Evolutionary conservation across 805 yeast genomes (phyloP).

Genomic region (Wickerhamomyces silvicola): DNA sequence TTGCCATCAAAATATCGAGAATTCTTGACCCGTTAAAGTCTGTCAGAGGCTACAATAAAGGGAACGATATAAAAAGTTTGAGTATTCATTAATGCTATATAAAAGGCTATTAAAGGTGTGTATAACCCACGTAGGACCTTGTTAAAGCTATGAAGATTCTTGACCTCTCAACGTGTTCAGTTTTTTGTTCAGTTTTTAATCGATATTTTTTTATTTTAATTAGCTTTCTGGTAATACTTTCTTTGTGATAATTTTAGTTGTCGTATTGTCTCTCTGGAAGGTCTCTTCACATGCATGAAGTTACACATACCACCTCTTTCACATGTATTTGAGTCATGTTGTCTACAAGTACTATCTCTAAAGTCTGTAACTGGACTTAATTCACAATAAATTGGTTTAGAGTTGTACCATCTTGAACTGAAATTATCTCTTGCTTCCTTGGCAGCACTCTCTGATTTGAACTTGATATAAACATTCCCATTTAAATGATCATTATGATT

Average conservation of each 20-base stretch:
- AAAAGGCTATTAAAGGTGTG: too few relatives aligned
- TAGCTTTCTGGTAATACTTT: conserved; percentile 15
- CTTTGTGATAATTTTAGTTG: conserved; percentile 38
- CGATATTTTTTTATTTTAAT: neutral
- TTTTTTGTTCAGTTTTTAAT: too few relatives aligned
- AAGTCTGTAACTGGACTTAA: conserved; percentile 68
- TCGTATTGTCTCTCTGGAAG: conserved; percentile 36
- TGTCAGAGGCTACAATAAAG: too few relatives aligned
- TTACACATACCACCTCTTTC: conserved; percentile 81
- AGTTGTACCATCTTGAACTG: conserved; percentile 77
- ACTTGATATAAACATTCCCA: conserved; percentile 80
- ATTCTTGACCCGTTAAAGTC: too few relatives aligned
- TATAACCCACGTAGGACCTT: too few relatives aligned
- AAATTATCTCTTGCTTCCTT: conserved; percentile 50
- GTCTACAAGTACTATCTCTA: conserved; percentile 69
- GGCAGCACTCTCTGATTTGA: conserved; percentile 50
- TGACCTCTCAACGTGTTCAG: too few relatives aligned
- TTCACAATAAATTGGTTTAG: conserved; percentile 73
- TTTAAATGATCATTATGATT: conserved; percentile 75
- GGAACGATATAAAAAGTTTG: too few relatives aligned
- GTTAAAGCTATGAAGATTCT: too few relatives aligned
- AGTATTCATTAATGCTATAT: too few relatives aligned
- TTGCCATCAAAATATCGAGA: conserved; percentile 12
- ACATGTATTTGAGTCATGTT: conserved; percentile 58
- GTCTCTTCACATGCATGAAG: conserved; percentile 71